phyloP scores from a whole-genome alignment of 2,329 filamentous ascomycete species.

The Graphiopsis chlorocephala region DNA sequence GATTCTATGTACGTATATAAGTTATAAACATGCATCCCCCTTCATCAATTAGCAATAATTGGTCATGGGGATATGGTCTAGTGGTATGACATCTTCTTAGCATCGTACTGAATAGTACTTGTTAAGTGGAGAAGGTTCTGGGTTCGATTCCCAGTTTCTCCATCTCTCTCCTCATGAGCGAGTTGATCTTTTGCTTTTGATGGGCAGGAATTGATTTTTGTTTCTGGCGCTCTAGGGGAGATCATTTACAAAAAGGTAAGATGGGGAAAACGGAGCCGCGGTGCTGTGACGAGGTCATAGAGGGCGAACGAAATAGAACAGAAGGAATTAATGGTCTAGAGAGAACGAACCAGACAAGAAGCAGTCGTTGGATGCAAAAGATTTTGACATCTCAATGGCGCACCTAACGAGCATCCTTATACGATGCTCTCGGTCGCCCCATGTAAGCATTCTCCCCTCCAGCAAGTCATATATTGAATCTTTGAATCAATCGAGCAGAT shows the following conservation, averaged over 20 bases:
- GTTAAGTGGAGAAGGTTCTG: constrained; percentile 15
- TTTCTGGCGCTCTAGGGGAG: background rate
- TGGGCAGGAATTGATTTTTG: background rate
- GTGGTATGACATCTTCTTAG: constrained; percentile 16
- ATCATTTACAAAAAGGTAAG: too few species aligned
- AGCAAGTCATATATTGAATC: too few species aligned
- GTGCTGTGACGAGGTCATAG: too few species aligned
- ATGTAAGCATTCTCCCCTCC: too few species aligned
- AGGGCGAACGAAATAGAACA: background rate
- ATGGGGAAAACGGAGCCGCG: too few species aligned
- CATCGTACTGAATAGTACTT: background rate
- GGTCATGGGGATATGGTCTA: constrained; percentile 11
- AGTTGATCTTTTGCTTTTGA: constrained; percentile 1
- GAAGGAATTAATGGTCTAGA: background rate
- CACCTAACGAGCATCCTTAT: too few species aligned
- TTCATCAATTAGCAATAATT: background rate
- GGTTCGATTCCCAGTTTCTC: constrained; percentile 15
- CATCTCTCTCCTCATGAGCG: background rate
- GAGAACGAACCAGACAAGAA: too few species aligned
- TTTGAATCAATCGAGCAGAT: too few species aligned
- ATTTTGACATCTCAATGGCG: too few species aligned
- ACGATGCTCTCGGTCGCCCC: too few species aligned
- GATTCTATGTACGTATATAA: background rate
- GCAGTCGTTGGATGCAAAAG: too few species aligned
- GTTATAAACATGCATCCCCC: background rate